Conservation (phyloP, 225 moss, liverwort and hornwort species). For the Thuidium tamariscinum region DNA sequence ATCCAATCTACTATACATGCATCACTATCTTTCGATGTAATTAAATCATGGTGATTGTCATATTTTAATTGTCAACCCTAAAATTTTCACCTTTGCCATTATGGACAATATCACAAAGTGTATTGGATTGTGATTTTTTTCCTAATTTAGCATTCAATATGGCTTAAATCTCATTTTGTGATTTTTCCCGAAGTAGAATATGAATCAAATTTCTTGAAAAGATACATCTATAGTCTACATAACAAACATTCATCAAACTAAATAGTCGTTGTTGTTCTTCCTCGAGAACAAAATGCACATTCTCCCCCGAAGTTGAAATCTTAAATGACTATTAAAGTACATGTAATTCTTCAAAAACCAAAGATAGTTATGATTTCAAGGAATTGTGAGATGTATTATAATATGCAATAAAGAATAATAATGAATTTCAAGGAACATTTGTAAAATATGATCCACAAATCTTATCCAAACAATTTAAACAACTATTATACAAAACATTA, state of each 20-base stretch:
- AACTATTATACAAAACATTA: background rate
- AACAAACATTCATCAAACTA: background rate
- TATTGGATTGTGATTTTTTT: no score
- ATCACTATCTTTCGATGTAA: background rate
- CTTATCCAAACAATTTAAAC: background rate
- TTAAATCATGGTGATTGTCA: background rate
- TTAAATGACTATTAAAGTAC: background rate
- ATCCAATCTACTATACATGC: no score
- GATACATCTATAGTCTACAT: accelerated
- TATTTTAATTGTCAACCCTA: no score
- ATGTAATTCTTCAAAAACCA: background rate
- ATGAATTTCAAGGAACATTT: background rate
- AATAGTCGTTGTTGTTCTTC: background rate
- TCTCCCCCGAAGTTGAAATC: background rate
- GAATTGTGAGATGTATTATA: background rate
- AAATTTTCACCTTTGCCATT: background rate
- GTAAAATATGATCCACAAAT: background rate
- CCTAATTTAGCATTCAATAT: no score
- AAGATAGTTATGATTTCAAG: background rate
- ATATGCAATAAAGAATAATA: background rate
- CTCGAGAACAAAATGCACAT: background rate
- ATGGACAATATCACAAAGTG: background rate
- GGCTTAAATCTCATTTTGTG: background rate
- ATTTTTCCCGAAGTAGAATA: background rate
- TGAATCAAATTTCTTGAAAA: no score